Evolutionary conservation across 1,139 yeast species (phyloP).

Genomic region (Geotrichum phurueaensis): DNA sequence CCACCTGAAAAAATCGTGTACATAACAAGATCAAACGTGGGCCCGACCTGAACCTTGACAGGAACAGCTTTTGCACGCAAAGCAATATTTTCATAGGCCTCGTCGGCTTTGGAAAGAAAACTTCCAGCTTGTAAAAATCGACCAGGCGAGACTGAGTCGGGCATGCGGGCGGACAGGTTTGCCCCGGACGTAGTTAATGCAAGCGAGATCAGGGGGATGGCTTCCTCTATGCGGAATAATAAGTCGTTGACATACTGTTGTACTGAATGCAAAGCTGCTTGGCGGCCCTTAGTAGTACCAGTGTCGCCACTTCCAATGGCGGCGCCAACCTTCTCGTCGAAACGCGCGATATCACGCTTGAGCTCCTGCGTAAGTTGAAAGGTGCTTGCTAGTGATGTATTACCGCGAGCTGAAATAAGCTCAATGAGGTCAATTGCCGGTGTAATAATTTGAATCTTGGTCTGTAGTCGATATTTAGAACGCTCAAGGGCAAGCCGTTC

Average conservation of each 20-base stretch:
- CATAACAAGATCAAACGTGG: conserved; percentile 51
- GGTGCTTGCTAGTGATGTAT: conserved; percentile 56
- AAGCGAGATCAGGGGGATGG: conserved; percentile 63
- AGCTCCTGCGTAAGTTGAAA: conserved; percentile 52
- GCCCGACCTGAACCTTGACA: conserved; percentile 46
- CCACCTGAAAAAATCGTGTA: conserved; percentile 65
- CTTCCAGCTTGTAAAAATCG: conserved; percentile 60
- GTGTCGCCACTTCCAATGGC: conserved; percentile 11
- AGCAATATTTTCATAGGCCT: background rate
- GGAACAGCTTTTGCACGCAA: conserved; percentile 13
- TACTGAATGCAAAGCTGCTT: conserved; percentile 44
- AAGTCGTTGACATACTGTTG: conserved; percentile 48
- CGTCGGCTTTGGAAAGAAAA: conserved; percentile 42
- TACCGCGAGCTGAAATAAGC: conserved; percentile 65
- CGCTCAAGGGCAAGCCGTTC: conserved; percentile 45
- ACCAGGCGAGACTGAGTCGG: conserved; percentile 58
- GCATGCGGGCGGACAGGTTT: conserved; percentile 47
- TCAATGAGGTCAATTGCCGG: conserved; percentile 67
- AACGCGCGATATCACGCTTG: conserved; percentile 53
- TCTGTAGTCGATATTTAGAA: conserved; percentile 45
- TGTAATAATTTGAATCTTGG: conserved; percentile 58
- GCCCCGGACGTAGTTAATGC: conserved; percentile 70
- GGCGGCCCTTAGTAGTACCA: conserved; percentile 15
- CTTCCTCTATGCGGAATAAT: conserved; percentile 53
- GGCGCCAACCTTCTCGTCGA: conserved; percentile 46